Conservation (phyloP, 108 stramenopile genomes). For the Mayamaea pseudoterrestris region DNA sequence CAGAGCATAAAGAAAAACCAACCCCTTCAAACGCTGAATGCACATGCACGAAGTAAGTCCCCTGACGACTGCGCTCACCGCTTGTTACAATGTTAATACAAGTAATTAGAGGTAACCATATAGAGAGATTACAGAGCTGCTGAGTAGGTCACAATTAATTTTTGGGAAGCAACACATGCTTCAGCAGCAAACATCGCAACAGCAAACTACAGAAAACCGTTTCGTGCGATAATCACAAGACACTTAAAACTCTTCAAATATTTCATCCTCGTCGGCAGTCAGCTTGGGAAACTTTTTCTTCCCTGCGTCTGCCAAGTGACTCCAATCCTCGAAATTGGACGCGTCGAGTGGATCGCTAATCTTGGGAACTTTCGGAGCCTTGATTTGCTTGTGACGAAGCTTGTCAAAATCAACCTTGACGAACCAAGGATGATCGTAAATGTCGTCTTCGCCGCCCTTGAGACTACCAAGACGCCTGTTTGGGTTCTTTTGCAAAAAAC, state of each 20-base stretch:
- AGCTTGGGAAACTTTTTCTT: conserved; percentile 17
- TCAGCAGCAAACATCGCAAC: not conserved
- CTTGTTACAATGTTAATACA: no score
- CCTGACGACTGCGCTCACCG: no score
- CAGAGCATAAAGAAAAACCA: no score
- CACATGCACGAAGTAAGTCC: no score
- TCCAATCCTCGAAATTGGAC: conserved; percentile 19
- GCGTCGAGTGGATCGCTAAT: conserved; percentile 45
- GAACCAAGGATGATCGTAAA: conserved; percentile 68
- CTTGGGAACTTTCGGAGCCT: conserved; percentile 84
- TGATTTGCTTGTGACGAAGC: conserved; percentile 37
- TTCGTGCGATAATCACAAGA: not conserved
- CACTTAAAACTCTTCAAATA: conserved; percentile 22
- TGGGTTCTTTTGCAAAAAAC: conserved; percentile 39
- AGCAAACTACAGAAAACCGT: not conserved
- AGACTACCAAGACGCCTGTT: conserved; percentile 50
- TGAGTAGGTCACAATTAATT: not conserved
- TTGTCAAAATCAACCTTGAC: conserved; percentile 51
- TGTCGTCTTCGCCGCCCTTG: conserved; percentile 50
- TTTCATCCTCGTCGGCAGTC: conserved; percentile 11
- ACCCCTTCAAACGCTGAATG: no score
- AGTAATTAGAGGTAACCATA: no score
- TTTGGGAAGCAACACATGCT: not conserved
- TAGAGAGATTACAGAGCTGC: no score
- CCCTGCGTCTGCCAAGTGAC: conserved; percentile 31